Evolutionary conservation across 2,329 filamentous ascomycete genomes (phyloP).

Genomic region (Verticillium nubilum): DNA sequence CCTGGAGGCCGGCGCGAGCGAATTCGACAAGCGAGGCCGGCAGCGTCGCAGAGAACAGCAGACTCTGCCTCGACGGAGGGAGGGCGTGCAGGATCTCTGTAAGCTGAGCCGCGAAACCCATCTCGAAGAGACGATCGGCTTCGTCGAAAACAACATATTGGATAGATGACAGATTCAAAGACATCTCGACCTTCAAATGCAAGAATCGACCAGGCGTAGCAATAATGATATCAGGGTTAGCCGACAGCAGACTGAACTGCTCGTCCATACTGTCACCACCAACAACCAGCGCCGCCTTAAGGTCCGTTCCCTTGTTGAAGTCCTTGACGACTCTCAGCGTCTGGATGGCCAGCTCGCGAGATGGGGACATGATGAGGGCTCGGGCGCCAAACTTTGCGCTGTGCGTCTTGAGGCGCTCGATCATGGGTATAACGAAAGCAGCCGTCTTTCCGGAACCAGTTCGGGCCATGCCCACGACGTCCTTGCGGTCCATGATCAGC

Average conservation of each 20-base stretch:
- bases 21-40: constrained; percentile 95
- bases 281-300: constrained; percentile 85
- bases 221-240: constrained; percentile 95
- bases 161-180: constrained; percentile 81
- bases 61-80: constrained; percentile 77
- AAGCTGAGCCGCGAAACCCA: constrained; percentile 93
- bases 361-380: constrained; percentile 85
- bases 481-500: constrained; percentile 79
- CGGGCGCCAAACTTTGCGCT: constrained; percentile 81
- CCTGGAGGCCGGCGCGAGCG: constrained; percentile 85
- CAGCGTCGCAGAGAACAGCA: constrained; percentile 92
- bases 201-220: constrained; percentile 94
- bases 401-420: constrained; percentile 85
- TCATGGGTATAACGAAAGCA: constrained; percentile 97
- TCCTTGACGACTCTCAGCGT: constrained; percentile 97
- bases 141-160: constrained; percentile 97
- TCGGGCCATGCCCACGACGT: constrained; percentile 98
- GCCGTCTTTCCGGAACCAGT: constrained; percentile 99
- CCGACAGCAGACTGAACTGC: constrained; percentile 87
- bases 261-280: constrained; percentile 95
- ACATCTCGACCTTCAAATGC: constrained; percentile 97
- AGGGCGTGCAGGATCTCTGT: constrained; percentile 89
- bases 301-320: constrained; percentile 80
- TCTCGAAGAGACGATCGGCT: constrained; percentile 93
- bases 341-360: constrained; percentile 89